Evolutionary conservation across 2,329 filamentous ascomycete genomes (phyloP), one percentile per base, ranked within the genome.

Genomic region (Colletotrichum liaoningense): DNA sequence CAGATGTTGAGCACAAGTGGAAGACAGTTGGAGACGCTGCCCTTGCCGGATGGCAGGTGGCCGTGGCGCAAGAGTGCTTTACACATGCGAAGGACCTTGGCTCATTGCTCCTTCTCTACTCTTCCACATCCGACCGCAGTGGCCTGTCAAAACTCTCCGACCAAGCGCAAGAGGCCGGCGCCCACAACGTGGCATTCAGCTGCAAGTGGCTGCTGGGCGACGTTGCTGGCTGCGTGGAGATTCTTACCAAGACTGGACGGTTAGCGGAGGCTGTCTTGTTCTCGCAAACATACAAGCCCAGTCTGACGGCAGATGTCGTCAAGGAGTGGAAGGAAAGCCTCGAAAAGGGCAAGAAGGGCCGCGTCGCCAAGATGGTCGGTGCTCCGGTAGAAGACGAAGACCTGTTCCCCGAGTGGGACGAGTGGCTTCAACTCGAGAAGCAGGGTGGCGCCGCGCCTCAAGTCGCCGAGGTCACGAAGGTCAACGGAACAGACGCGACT

Each of bases 1-100:
- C 95, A 12, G 93, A 98, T 76, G 94, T 92, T 1, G 97, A 98
- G 82, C 96, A 98, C 85, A 98, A 98, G 85, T 99, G 97, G 97
- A 98, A 98, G 89, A 95, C 92, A 4, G 94, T 99, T 5, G 97
- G 97, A 73, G 97, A 99, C 78, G 94, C 95, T 1, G 97, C 97
- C 1, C 89, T 99, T 54, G 86, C 91, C 11, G 93, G 87, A 1
- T 99, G 96, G 97, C 93, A 99, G 79, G 89, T 99, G 42, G 88
- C 90, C 5, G 90, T 98, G 2, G 97, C 97, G 0, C 93, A 97
- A 62, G 95, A 98, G 83, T 98, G 96, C 85, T 99, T 98, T 82
- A 91, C 91, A 22, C 92, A 97, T 72, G 95, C 95, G 58, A 97
- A 95, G 80, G 97, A 99, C 80, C 86, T 98, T 2, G 95, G 96